phyloP scores from a whole-genome alignment of 768 basidiomycete genomes.

The Melanogaster broomeanus region DNA sequence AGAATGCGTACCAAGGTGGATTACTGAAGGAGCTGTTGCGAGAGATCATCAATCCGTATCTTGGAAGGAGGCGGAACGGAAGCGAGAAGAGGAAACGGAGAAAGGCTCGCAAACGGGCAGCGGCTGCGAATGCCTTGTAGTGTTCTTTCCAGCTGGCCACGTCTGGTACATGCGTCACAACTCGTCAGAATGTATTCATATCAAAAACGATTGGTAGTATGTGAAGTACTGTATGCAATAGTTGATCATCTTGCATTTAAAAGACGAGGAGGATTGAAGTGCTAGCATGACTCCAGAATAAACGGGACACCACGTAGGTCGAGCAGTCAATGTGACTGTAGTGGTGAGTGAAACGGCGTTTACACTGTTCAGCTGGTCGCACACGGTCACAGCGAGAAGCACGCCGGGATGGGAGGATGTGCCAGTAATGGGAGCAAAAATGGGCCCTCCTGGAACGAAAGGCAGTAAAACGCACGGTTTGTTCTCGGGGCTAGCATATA shows the following conservation, averaged over 20 bases:
- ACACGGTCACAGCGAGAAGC: too few relatives aligned
- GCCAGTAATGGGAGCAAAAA: neutral
- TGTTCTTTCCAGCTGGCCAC: neutral
- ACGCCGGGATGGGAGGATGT: neutral
- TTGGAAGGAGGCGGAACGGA: constrained; percentile 18
- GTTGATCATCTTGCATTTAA: neutral
- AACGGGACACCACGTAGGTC: neutral
- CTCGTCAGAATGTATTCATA: neutral
- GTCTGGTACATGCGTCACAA: neutral
- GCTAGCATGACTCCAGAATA: neutral
- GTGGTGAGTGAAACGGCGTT: too few relatives aligned
- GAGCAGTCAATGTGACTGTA: neutral
- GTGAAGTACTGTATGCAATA: neutral
- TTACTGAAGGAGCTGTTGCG: constrained; percentile 31
- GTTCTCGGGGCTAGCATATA: constrained; percentile 36
- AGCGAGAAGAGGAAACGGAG: constrained; percentile 16
- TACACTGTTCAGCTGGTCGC: too few relatives aligned
- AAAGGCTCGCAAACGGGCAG: constrained; percentile 14
- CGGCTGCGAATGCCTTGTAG: neutral
- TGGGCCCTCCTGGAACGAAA: neutral
- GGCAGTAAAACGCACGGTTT: neutral
- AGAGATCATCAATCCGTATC: constrained; percentile 20
- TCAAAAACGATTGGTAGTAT: neutral
- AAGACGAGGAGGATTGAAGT: neutral
- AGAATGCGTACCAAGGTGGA: constrained; percentile 28